These are phyloP conservation scores for Brasilioporus rufonigricans DNA, from an alignment of 768 basidiomycete genomes.

Conservation along the genomic window DNA sequence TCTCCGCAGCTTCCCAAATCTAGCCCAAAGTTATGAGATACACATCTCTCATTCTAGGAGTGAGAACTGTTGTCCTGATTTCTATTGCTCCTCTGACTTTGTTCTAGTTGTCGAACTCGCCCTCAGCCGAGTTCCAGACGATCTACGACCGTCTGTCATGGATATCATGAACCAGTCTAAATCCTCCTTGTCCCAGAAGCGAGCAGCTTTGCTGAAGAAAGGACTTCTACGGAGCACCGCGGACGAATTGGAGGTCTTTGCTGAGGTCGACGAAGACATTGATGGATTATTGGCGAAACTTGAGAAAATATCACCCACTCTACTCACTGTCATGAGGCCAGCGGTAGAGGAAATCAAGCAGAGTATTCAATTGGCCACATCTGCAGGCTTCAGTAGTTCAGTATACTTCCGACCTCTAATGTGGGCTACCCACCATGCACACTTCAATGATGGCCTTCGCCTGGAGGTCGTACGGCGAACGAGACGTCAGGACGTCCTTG, in stretches of 20 bases:
- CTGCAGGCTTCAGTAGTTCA: constrained; percentile 60
- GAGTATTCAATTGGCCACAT: constrained; percentile 55
- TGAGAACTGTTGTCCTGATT: constrained; percentile 34
- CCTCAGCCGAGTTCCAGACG: constrained; percentile 58
- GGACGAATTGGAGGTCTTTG: constrained; percentile 73
- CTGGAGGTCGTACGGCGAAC: constrained; percentile 70
- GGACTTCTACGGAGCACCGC: constrained; percentile 63
- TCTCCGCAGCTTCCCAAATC: constrained; percentile 69
- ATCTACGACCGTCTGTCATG: constrained; percentile 52
- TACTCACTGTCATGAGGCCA: constrained; percentile 48
- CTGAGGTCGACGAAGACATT: constrained; percentile 63
- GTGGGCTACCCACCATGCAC: constrained; percentile 59
- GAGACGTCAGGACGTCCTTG: constrained; percentile 69
- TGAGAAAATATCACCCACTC: constrained; percentile 56
- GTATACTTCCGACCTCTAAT: constrained; percentile 74
- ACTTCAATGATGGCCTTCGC: constrained; percentile 73
- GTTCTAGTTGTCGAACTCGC: constrained; percentile 62
- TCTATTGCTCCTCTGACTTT: constrained; percentile 1
- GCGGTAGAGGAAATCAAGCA: constrained; percentile 61
- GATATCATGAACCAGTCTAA: constrained; percentile 68
- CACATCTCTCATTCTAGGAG: constrained; percentile 77
- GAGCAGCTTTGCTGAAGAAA: constrained; percentile 64
- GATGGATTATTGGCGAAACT: constrained; percentile 54
- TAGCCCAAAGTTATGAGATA: constrained; percentile 67
- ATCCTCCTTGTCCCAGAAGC: constrained; percentile 64